These are phyloP conservation scores for Aegilops umbellulata DNA, from an alignment of 176 grass and related monocot species.

Conservation along the genomic window DNA sequence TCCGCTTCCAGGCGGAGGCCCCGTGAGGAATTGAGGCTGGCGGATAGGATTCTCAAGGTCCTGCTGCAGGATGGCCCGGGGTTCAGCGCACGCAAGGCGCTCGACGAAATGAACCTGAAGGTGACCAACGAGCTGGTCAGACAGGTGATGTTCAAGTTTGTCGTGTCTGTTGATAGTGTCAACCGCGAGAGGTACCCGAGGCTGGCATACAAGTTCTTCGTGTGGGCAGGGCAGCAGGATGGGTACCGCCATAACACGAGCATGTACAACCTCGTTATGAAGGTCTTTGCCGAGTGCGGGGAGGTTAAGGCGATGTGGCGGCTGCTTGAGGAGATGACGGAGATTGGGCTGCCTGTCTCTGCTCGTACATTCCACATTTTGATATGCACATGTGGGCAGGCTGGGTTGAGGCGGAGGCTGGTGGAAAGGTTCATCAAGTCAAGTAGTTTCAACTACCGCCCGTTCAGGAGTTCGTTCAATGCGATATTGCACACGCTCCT, in stretches of 20 bases:
- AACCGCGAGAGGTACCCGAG: slow-evolving; percentile 60
- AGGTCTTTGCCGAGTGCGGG: slow-evolving; percentile 74
- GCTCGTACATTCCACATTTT: slow-evolving; percentile 77
- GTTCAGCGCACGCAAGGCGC: slow-evolving; percentile 56
- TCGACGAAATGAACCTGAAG: slow-evolving; percentile 67
- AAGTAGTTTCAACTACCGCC: slow-evolving; percentile 73
- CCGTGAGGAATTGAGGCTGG: slow-evolving; percentile 29
- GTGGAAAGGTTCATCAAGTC: slow-evolving; percentile 83
- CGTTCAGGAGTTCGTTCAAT: slow-evolving; percentile 77
- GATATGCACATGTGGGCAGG: slow-evolving; percentile 62
- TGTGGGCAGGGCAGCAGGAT: slow-evolving; percentile 73
- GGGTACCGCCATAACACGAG: slow-evolving; percentile 50
- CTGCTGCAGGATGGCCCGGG: slow-evolving; percentile 86
- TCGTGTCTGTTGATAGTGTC: slow-evolving; percentile 44
- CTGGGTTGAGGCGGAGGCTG: slow-evolving; percentile 61
- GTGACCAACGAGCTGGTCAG: slow-evolving; percentile 58
- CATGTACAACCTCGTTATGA: slow-evolving; percentile 79
- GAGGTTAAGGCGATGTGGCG: slow-evolving; percentile 88
- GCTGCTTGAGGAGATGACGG: slow-evolving; percentile 76
- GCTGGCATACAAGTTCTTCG: slow-evolving; percentile 83
- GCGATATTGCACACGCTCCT: slow-evolving; percentile 81
- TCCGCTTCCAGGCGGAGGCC: slow-evolving; percentile 11
- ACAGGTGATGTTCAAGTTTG: slow-evolving; percentile 66
- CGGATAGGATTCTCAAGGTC: slow-evolving; percentile 57
- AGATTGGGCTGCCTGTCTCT: slow-evolving; percentile 64